Conservation (phyloP, 352 stramenopile genomes). For the Pythium dissotocum region DNA sequence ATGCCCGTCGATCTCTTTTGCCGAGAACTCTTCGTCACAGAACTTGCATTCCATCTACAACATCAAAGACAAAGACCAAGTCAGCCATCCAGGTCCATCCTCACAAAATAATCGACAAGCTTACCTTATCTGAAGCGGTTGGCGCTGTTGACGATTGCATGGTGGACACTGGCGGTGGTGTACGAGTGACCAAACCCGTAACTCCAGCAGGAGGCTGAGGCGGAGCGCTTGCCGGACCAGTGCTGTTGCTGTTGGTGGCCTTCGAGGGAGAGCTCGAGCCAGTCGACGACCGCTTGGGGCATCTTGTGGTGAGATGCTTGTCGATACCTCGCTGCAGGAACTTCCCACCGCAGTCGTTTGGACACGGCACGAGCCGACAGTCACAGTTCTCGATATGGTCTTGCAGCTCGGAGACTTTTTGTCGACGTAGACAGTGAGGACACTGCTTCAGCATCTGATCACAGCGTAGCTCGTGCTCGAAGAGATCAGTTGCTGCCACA, state of each 20-base stretch:
- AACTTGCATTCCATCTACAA: slow-evolving; percentile 71
- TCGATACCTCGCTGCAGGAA: slow-evolving; percentile 76
- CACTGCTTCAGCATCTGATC: slow-evolving; percentile 85
- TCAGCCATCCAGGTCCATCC: too few species aligned
- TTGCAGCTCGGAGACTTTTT: slow-evolving; percentile 77
- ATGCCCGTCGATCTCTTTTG: slow-evolving; percentile 54
- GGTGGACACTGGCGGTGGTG: not conserved
- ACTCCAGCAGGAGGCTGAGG: not conserved
- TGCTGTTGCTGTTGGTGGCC: not conserved
- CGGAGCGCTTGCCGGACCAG: not conserved
- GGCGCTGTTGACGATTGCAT: not conserved
- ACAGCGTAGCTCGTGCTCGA: slow-evolving; percentile 76
- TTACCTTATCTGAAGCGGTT: slow-evolving; percentile 2
- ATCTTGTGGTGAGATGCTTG: slow-evolving; percentile 76
- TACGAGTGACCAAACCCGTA: not conserved
- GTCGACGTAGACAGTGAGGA: slow-evolving; percentile 73
- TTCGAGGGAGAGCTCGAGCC: not conserved
- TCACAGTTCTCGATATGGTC: slow-evolving; percentile 85
- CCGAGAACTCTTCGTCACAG: slow-evolving; percentile 70
- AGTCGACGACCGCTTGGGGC: slow-evolving; percentile 32
- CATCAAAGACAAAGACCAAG: not conserved
- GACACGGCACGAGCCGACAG: slow-evolving; percentile 72
- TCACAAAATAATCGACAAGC: not conserved
- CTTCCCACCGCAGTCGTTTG: slow-evolving; percentile 77
- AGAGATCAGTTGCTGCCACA: slow-evolving; percentile 42